A percentile compares a stretch with the other conserved stretches of the same genome.
These are phyloP conservation scores for Entophlyctis luteolus DNA, from an alignment of 192 early-diverging fungal species.

Conservation along the genomic window DNA sequence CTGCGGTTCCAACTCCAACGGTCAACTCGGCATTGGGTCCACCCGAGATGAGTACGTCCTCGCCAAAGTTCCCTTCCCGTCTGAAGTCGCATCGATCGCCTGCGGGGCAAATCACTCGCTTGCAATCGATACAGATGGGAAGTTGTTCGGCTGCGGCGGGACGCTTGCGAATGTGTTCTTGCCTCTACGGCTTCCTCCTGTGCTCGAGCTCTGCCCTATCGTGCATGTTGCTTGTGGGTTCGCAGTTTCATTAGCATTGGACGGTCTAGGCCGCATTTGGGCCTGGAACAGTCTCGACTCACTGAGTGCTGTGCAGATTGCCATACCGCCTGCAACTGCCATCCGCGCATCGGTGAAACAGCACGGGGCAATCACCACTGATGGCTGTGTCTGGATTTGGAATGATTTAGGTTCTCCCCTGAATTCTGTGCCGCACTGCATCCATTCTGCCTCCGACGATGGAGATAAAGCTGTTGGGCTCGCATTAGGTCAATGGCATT, in stretches of 20 bases:
- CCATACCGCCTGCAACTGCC: conserved; percentile 19
- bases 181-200: not conserved
- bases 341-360: conserved; percentile 10
- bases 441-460: not conserved
- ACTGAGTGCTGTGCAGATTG: conserved; percentile 22
- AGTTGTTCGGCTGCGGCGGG: conserved; percentile 43
- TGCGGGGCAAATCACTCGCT: conserved; percentile 73
- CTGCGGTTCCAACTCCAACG: conserved; percentile 64
- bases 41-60: conserved; percentile 36
- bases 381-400: conserved; percentile 48
- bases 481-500: conserved; percentile 33
- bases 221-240: conserved; percentile 58
- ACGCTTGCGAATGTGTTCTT: not conserved
- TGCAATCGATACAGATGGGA: conserved; percentile 36
- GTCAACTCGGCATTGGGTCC: conserved; percentile 60
- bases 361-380: conserved; percentile 34
- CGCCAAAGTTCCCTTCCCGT: conserved; percentile 3
- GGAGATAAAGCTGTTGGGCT: conserved; percentile 50
- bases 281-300: conserved; percentile 7
- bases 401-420: conserved; percentile 30
- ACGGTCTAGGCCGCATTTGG: conserved; percentile 11
- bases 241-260: conserved; percentile 47
- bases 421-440: not conserved
- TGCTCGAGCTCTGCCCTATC: not conserved
- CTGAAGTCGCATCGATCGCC: conserved; percentile 34